Base-by-base conservation (phyloP, 2,329 filamentous ascomycete genomes). In the Rhynchosporium graminicola region DNA sequence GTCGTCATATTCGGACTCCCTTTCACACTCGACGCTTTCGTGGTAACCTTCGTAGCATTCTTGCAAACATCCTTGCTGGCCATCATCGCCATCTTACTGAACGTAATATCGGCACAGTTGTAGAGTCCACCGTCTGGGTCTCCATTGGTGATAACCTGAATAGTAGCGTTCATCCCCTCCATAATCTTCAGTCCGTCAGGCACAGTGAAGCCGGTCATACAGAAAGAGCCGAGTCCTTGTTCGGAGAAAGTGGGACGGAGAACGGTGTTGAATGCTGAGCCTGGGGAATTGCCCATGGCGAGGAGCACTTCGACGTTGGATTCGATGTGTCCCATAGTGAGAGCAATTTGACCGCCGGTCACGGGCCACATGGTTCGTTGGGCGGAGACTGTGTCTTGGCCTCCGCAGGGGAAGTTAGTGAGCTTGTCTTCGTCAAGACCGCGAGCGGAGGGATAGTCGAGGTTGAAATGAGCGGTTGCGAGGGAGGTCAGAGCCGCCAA, bases 41-140 rank as follows among this genome's bases (percentile, higher is more conserved):
- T 42, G 26, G 57, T 45, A 26, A 90, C 77, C 40, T 81, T 83
- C 9, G 70, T 71, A 8, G 80, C 84, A 66, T 79, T 80, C 67
- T 85, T 89, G 66, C 88, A 91, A 62, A 80, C 75, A 47, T 77
- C 76, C 28, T 72, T 76, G 36, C 76, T 72, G 13, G 81, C 77
- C 8, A 76, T 74, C 26, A 80, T 76, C 4, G 83, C 79, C 7
- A 77, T 77, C 55, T 78, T 76, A 42, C 81, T 82, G 76, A 93
- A 87, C 40, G 83, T 87, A 67, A 93, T 84, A 70, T 93, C 89
- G 71, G 89, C 87, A 75, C 90, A 94, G 75, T 88, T 90, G 76
- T 91, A 92, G 36, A 92, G 77, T 10, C 88, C 86, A 31, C 81
- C 82, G 31, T 79, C 81, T 3, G 78, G 78, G 45, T 84, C 80